Base-by-base conservation (phyloP, 164 flowering plant genomes). In the Malania oleifera region DNA sequence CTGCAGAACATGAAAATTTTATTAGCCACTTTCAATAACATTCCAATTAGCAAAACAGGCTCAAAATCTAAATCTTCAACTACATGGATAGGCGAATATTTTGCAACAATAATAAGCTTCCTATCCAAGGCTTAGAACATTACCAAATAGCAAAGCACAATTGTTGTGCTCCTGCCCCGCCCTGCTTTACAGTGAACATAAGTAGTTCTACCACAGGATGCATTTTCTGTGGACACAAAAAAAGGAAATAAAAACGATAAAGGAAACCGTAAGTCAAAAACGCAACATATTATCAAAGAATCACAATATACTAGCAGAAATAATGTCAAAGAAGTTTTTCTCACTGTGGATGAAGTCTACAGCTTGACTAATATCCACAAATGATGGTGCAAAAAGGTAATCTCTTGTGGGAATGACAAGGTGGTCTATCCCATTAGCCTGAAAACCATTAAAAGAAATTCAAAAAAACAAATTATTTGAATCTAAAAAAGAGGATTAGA, bases 81-180 rank as follows among this genome's bases (percentile, higher is more conserved):
- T 39, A 3, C 43, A 13, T 39, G 15, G 3, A 14, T 20, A 20
- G 52, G n/a, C n/a, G n/a, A n/a, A n/a, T n/a, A n/a, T n/a, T n/a
- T n/a, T n/a, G n/a, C n/a, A n/a, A n/a, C n/a, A n/a, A n/a, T n/a
- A n/a, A n/a, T n/a, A n/a, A n/a, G n/a, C n/a, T n/a, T n/a, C n/a
- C n/a, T n/a, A n/a, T n/a, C n/a, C n/a, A n/a, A n/a, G n/a, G n/a
- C n/a, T n/a, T n/a, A n/a, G 13, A 44, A 3, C 6, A 3, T 50
- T 23, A 50, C 53, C 53, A 50, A 24, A 50, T 50, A 50, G n/a
- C 53, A 50, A 27, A 50, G 53, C 28, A 50, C 53, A 24, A 50
- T 50, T 4, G 53, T 50, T 7, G 53, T 50, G 14, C 53, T 50
- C 29, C 53, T 50, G 13, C 53, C 53, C 5, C 53, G 28, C 29